Evolutionary conservation across 2,329 filamentous ascomycete species (phyloP), one percentile per base, ranked within the genome.

Genomic region (Nemania serpens): DNA sequence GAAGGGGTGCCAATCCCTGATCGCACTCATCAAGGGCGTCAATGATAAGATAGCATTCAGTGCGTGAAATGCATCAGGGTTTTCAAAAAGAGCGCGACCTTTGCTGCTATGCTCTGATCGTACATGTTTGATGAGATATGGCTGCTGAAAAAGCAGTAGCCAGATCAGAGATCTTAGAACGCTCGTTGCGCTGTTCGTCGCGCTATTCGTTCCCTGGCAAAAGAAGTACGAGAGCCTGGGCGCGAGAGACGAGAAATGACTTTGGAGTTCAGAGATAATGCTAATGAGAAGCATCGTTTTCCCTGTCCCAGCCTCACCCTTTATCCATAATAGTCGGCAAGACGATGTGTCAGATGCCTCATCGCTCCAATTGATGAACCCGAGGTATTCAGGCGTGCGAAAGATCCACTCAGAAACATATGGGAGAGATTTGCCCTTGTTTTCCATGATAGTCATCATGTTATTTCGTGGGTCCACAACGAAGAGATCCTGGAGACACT

Each of bases 1-100:
- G 34, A 33, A 48, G 52, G 2, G n/a, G 17, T 5, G 18, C 0
- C 3, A 47, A 12, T 2, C n/a, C 36, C 2, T 13, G 7, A 5
- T 22, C 12, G n/a, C 36, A 55, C 12, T 55, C 43, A 10, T 55
- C 45, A 5, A 55, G 29, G 11, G 53, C 53, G 34, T 55, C 53
- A 2, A 55, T 12, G 2, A 55, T 2, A 6, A 55, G 12, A 11
- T 48, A 42, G 2, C 15, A 5, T 9, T 2, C 11, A 53, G n/a
- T 13, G 37, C 37, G 9, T 15, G 2, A 29, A 39, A 55, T 10
- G 34, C 33, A 20, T 55, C 12, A 1, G 5, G 4, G 6, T 33
- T 10, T 18, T 41, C 7, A n/a, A 55, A 48, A 2, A 55, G 34
- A 2, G 3, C 5, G 1, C 20, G 9, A 9, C 52, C 43, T 1